Conservation (phyloP, 2,329 filamentous ascomycete genomes). For the Elsinoe ampelina region DNA sequence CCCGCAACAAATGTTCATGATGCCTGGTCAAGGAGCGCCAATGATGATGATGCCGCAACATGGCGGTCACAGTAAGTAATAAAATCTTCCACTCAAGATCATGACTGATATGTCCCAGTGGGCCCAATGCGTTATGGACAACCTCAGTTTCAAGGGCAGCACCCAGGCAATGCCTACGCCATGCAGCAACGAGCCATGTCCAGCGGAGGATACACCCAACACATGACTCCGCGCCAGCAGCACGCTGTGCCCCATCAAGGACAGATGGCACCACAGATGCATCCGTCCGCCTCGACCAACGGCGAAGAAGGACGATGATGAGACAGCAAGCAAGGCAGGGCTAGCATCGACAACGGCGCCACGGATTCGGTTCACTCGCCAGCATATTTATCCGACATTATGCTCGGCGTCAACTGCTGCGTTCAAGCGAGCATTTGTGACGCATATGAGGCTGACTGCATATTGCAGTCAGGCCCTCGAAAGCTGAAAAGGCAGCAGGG, state of each 20-base stretch:
- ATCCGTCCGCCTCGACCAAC: slow-evolving; percentile 18
- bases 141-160: slow-evolving; percentile 15
- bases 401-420: neutral
- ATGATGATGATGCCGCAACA: slow-evolving; percentile 19
- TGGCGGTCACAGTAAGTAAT: slow-evolving; percentile 8
- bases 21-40: slow-evolving; percentile 57
- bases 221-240: slow-evolving; percentile 28
- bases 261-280: slow-evolving; percentile 21
- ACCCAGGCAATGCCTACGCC: slow-evolving; percentile 17
- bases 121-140: slow-evolving; percentile 15
- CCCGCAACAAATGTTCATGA: slow-evolving; percentile 59
- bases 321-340: neutral
- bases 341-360: neutral
- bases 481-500: neutral
- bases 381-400: neutral
- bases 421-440: neutral
- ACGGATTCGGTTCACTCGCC: neutral
- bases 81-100: neutral
- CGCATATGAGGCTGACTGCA: no score
- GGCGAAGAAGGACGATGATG: slow-evolving; percentile 26
- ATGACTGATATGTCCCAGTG: slow-evolving; percentile 16
- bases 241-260: slow-evolving; percentile 24
- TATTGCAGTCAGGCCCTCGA: neutral
- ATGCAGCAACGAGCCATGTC: slow-evolving; percentile 24
- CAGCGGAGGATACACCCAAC: slow-evolving; percentile 21